Base-by-base conservation (phyloP, 352 stramenopile genomes). In the Phytophthora hibernalis region DNA sequence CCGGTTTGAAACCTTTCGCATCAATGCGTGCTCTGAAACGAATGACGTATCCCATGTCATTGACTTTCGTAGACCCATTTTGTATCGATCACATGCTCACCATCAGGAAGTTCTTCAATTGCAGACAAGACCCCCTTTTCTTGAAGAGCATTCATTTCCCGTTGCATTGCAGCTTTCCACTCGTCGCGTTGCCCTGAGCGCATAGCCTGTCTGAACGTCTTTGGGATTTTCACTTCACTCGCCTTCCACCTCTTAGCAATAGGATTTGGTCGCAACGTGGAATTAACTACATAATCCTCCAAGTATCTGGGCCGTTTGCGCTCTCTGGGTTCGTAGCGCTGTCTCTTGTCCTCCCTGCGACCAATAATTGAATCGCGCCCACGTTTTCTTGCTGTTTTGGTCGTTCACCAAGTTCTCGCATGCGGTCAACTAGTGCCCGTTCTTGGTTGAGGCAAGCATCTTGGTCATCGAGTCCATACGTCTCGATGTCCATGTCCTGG, bases 241-340 rank as follows among this genome's bases (percentile, higher is more conserved):
- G 43, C 54, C 20, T 49, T 42, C 43, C 44, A 62, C 24, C 21
- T 54, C 16, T 16, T 47, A 1, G n/a, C 43, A 16, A 22, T 10
- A 12, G 20, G 3, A 2, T 40, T 45, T 30, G 54, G 54, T n/a
- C 37, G 12, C 28, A 62, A 15, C 0, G 20, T 54, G 4, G 44
- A 43, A 21, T 62, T 54, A 2, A 62, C 2, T 8, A 54, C 30
- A 37, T 62, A 62, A 18, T 62, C 18, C 18, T 62, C 54, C n/a
- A 62, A 18, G 11, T 62, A 54, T 12, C 54, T 62, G 1, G 44
- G 43, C 42, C 30, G n/a, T 16, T 62, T 62, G 8, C 35, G 13
- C 20, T 54, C 43, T 26, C 44, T 30, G 13, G 54, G 42, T 10
- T 62, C 54, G 20, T 54, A 62, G 2, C 44, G 43, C 2, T 47